phyloP scores from a whole-genome alignment of 2,329 filamentous ascomycete genomes.

The Colletotrichum simmondsii region DNA sequence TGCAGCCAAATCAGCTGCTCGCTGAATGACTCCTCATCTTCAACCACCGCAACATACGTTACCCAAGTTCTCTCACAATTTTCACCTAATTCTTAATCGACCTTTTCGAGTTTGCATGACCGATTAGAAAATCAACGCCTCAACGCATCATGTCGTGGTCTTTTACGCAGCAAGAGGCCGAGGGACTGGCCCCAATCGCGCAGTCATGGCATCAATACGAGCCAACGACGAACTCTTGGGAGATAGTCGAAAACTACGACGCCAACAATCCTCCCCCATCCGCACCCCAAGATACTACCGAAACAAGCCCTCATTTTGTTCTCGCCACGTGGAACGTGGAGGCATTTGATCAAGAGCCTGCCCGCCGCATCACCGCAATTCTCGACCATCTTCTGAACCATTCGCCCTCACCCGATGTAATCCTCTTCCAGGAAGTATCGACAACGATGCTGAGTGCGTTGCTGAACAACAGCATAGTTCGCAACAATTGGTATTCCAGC shows the following conservation, averaged over 20 bases:
- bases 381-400: slow-evolving; percentile 38
- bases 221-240: not conserved
- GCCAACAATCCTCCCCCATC: too few relatives aligned
- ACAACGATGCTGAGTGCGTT: slow-evolving; percentile 38
- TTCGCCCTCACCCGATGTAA: slow-evolving; percentile 38
- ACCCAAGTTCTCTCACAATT: not conserved
- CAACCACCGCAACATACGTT: too few relatives aligned
- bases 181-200: not conserved
- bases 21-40: too few relatives aligned
- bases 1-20: too few relatives aligned
- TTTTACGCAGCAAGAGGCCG: not conserved
- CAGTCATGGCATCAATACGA: slow-evolving; percentile 24
- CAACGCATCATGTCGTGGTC: not conserved
- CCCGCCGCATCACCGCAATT: slow-evolving; percentile 40
- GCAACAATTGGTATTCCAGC: slow-evolving; percentile 44
- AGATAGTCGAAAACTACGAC: not conserved
- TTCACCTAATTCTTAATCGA: not conserved
- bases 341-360: not conserved
- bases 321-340: slow-evolving; percentile 28
- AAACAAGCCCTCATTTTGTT: not conserved
- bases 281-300: not conserved
- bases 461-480: slow-evolving; percentile 39
- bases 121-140: not conserved
- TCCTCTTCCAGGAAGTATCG: slow-evolving; percentile 50
- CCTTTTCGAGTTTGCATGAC: not conserved